These are phyloP conservation scores for Botrytis squamosa DNA, from an alignment of 2,329 filamentous ascomycete genomes.

Conservation along the genomic window DNA sequence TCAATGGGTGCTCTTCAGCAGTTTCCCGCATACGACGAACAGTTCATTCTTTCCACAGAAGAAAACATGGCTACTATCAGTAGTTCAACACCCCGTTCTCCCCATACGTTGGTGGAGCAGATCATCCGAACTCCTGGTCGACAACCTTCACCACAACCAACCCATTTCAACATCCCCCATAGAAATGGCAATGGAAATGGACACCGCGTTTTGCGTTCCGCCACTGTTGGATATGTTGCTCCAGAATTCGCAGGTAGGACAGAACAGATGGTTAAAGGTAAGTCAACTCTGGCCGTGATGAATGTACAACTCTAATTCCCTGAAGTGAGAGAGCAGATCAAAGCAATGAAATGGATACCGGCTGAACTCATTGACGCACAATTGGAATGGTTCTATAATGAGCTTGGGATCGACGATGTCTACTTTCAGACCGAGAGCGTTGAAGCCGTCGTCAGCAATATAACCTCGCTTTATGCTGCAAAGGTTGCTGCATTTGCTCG, in stretches of 20 bases:
- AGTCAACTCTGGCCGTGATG: slow-evolving; percentile 21
- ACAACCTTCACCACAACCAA: slow-evolving; percentile 78
- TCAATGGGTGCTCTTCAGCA: slow-evolving; percentile 13
- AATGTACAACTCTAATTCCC: slow-evolving; percentile 23
- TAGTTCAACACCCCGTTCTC: slow-evolving; percentile 18
- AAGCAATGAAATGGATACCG: slow-evolving; percentile 71
- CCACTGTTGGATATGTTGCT: slow-evolving; percentile 90
- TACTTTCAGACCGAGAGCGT: slow-evolving; percentile 92
- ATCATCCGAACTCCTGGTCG: slow-evolving; percentile 35
- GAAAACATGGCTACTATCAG: slow-evolving; percentile 32
- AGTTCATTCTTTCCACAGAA: slow-evolving; percentile 13
- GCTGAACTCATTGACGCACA: slow-evolving; percentile 78
- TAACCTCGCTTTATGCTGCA: slow-evolving; percentile 93
- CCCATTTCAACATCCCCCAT: slow-evolving; percentile 73
- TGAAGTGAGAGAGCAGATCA: slow-evolving; percentile 71
- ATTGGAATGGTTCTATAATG: slow-evolving; percentile 95
- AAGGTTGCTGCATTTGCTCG: slow-evolving; percentile 93
- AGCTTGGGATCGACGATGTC: slow-evolving; percentile 96
- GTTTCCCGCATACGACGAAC: slow-evolving; percentile 25
- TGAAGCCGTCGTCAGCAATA: slow-evolving; percentile 85
- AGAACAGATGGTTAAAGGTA: slow-evolving; percentile 58
- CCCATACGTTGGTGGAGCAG: slow-evolving; percentile 33
- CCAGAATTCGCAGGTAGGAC: slow-evolving; percentile 91
- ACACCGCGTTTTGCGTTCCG: slow-evolving; percentile 77
- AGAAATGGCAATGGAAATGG: slow-evolving; percentile 54